phyloP scores from a whole-genome alignment of 2,329 filamentous ascomycete genomes.

The Pseudocercospora crystallina region DNA sequence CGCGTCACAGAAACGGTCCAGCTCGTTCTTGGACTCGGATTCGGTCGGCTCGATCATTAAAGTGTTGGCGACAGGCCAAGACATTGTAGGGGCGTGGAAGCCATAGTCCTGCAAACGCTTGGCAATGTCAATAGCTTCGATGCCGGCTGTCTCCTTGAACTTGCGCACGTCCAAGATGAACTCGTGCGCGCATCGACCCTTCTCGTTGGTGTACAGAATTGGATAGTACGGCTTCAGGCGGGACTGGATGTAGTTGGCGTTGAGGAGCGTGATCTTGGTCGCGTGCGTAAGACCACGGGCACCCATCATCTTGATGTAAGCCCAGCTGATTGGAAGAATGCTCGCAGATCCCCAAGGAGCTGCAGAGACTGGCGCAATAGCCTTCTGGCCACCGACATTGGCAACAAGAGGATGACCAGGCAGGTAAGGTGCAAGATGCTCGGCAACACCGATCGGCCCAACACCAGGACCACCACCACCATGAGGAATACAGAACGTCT shows the following conservation, averaged over 20 bases:
- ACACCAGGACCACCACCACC: conserved; percentile 92
- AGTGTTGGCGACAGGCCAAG: conserved; percentile 90
- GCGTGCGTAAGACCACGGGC: conserved; percentile 78
- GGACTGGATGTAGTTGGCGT: conserved; percentile 94
- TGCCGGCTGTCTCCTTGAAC: conserved; percentile 77
- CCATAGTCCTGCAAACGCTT: conserved; percentile 97
- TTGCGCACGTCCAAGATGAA: conserved; percentile 89
- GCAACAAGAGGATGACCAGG: conserved; percentile 67
- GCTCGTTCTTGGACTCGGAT: conserved; percentile 85
- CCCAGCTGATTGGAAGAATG: conserved; percentile 91
- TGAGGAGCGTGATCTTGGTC: conserved; percentile 88
- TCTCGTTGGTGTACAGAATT: conserved; percentile 89
- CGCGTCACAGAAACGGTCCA: conserved; percentile 90
- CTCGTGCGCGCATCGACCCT: conserved; percentile 90
- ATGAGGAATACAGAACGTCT: conserved; percentile 98
- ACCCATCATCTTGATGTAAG: conserved; percentile 94
- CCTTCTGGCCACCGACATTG: conserved; percentile 53
- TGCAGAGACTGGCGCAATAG: conserved; percentile 72
- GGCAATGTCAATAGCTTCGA: conserved; percentile 92
- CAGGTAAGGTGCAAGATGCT: conserved; percentile 73
- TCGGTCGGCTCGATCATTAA: conserved; percentile 98
- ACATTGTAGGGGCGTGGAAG: conserved; percentile 97
- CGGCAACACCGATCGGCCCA: conserved; percentile 87
- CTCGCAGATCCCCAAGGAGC: conserved; percentile 85
- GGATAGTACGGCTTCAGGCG: conserved; percentile 82